Evolutionary conservation across 1,284 basidiomycete genomes (phyloP).

Genomic region (Boletus semigastroideus): DNA sequence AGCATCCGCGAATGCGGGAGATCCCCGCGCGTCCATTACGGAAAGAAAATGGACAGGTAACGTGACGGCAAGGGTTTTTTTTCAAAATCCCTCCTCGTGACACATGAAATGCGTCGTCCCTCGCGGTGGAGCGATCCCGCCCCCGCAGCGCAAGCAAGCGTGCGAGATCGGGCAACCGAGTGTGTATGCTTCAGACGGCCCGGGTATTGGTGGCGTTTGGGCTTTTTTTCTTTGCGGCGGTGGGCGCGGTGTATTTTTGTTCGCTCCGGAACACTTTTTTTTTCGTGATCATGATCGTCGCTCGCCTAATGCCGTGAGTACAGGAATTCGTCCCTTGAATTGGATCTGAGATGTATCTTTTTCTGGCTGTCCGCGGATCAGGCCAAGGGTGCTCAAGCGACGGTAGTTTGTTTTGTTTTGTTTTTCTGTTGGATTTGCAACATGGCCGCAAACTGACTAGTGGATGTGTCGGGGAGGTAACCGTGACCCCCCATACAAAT

Average conservation of each 20-base stretch:
- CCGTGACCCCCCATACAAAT: slow-evolving; percentile 11
- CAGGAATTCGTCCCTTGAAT: slow-evolving; percentile 1
- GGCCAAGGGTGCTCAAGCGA: neutral
- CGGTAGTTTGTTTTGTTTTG: no score
- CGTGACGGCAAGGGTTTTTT: slow-evolving; percentile 6
- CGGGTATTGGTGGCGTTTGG: slow-evolving; percentile 11
- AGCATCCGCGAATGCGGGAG: slow-evolving; percentile 22
- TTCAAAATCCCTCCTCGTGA: neutral
- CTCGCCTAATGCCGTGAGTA: slow-evolving; percentile 16
- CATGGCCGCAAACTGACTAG: neutral
- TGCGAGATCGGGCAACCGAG: neutral
- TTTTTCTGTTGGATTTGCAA: slow-evolving; percentile 9
- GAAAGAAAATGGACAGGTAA: slow-evolving; percentile 8
- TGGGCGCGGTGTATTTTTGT: neutral
- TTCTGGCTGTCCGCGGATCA: slow-evolving; percentile 31
- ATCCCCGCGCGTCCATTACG: slow-evolving; percentile 28
- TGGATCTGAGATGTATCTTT: slow-evolving; percentile 25
- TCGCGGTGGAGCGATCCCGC: slow-evolving; percentile 13
- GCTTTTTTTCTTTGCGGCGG: neutral
- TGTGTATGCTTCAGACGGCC: neutral
- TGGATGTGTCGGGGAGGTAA: neutral
- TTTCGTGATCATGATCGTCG: slow-evolving; percentile 24
- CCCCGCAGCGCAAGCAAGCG: neutral
- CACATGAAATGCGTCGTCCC: neutral
- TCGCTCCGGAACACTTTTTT: neutral